Percentiles rank a stretch among this genome's conserved stretches.
These are phyloP conservation scores for Malus hybrid DNA, from an alignment of 331 rosid species.

Conservation along the genomic window DNA sequence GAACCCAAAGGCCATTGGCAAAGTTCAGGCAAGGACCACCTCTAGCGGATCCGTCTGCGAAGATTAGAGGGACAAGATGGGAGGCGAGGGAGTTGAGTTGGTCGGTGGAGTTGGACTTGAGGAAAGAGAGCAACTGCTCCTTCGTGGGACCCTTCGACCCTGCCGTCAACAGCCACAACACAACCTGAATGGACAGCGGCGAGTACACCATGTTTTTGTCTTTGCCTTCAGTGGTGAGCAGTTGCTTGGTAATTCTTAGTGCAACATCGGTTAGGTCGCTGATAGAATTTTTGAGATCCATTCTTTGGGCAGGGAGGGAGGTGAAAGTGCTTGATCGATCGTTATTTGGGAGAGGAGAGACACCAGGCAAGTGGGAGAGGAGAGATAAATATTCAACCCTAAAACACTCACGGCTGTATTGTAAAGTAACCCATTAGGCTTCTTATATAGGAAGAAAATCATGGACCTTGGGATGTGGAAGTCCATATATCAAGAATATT, in stretches of 20 bases:
- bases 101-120: conserved; percentile 47
- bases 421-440: no score
- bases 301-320: no score
- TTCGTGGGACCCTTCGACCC: no score
- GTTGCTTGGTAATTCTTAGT: conserved; percentile 11
- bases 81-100: conserved; percentile 52
- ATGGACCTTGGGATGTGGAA: no score
- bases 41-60: conserved; percentile 27
- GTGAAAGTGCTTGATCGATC: no score
- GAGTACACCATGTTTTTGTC: conserved; percentile 52
- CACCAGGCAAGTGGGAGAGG: no score
- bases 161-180: conserved; percentile 33
- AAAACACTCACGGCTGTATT: no score
- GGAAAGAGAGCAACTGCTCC: conserved; percentile 65
- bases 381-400: no score
- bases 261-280: conserved; percentile 38
- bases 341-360: no score
- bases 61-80: conserved; percentile 38
- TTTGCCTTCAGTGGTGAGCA: conserved; percentile 4
- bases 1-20: conserved; percentile 3
- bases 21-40: conserved; percentile 64
- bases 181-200: conserved; percentile 56
- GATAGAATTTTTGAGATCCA: conserved; percentile 21
- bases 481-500: no score
- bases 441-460: no score